These are phyloP conservation scores for Nothophaeocryptopus gaeumannii DNA, from an alignment of 2,329 filamentous ascomycete genomes.

Conservation along the genomic window DNA sequence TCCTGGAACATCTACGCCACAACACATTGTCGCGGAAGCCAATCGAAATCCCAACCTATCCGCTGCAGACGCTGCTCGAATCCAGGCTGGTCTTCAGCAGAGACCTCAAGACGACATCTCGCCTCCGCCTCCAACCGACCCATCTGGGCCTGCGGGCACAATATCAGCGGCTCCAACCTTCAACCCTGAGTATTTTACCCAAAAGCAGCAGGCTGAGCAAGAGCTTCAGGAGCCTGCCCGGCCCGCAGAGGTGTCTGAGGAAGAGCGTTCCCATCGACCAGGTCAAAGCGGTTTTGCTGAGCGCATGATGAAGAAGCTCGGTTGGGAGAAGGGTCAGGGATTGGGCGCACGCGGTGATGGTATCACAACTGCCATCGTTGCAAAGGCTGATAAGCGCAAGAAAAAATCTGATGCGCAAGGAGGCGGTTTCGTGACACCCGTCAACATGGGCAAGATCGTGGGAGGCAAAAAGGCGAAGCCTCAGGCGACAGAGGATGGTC, in stretches of 20 bases:
- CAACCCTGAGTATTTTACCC: slow-evolving; percentile 18
- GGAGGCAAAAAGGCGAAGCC: slow-evolving; percentile 63
- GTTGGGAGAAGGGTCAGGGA: slow-evolving; percentile 84
- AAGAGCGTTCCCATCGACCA: slow-evolving; percentile 61
- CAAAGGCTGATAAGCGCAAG: slow-evolving; percentile 82
- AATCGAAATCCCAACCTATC: not conserved
- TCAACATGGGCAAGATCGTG: slow-evolving; percentile 72
- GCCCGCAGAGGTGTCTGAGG: slow-evolving; percentile 17
- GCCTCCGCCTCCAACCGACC: slow-evolving; percentile 22
- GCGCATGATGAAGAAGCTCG: slow-evolving; percentile 88
- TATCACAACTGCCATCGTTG: slow-evolving; percentile 78
- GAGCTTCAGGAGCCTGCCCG: slow-evolving; percentile 34
- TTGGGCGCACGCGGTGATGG: slow-evolving; percentile 79
- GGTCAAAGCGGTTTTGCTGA: slow-evolving; percentile 83
- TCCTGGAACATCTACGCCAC: not conserved
- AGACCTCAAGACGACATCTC: not conserved
- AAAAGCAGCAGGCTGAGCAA: slow-evolving; percentile 4
- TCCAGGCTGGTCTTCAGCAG: not conserved
- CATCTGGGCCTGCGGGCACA: not conserved
- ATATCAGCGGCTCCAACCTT: slow-evolving; percentile 19
- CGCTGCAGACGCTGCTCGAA: not conserved
- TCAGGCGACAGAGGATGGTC: slow-evolving; percentile 15
- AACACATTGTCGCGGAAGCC: not conserved
- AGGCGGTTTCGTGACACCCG: slow-evolving; percentile 70
- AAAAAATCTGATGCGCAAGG: slow-evolving; percentile 75